Base-by-base conservation (phyloP, 2,329 filamentous ascomycete genomes). In the Dactylellina haptotyla region DNA sequence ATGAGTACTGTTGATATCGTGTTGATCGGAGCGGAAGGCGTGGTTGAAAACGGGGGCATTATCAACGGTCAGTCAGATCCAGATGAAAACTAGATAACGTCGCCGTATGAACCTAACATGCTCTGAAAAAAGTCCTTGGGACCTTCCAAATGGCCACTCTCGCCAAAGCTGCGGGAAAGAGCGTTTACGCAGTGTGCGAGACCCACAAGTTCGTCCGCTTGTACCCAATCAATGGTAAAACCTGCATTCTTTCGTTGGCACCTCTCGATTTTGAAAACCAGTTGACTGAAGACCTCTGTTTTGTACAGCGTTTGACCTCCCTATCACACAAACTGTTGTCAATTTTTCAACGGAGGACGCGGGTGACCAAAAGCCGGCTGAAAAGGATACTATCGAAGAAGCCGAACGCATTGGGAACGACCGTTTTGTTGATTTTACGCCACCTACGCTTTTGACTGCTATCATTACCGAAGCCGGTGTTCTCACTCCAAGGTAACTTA, bases 121-220 rank as follows among this genome's bases (percentile, higher is more conserved):
- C 18, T 6, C 14, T 5, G 8, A 8, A 8, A 6, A 45, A 34
- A 78, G 75, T 75, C 10, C 67, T 78, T 37, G 77, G 77, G 25
- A 89, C 88, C 2, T 94, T 91, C 77, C 93, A 97, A 83, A 89
- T 98, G 77, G 93, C 92, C 1, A 84, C 92, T 77, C 83, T 97
- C 58, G 93, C 93, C 3, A 89, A 89, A 78, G 86, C 86, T 12
- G 85, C 86, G 74, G 87, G 89, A 39, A 89, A 91, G 75, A 90
- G 90, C 0, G 92, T 98, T 77, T 97, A 96, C 79, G 93, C 97
- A 16, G 93, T 95, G 3, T 90, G 90, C 0, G 95, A 99, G 83
- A 96, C 91, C 78, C 95, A 99, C 84, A 99, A 99, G 83, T 97
- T 99, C 79, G 92, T 96, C 48, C 87, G 93, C 78, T 85, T 95